Percentiles rank a stretch among this genome's conserved stretches.
These are phyloP conservation scores for Favolaschia claudopus DNA, from an alignment of 768 basidiomycete genomes.

Conservation along the genomic window DNA sequence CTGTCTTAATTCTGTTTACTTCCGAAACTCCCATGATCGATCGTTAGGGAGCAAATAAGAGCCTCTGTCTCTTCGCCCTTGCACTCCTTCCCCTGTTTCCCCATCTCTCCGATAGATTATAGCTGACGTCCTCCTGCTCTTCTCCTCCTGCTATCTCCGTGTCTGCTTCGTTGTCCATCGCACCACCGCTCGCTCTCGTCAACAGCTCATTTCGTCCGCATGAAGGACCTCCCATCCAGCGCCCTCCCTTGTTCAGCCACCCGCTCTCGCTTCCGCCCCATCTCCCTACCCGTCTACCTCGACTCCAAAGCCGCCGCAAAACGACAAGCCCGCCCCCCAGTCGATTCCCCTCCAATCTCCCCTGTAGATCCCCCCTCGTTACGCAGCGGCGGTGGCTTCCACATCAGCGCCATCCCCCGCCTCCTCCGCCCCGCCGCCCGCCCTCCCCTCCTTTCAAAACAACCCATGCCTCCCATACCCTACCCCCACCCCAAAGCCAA, in stretches of 20 bases:
- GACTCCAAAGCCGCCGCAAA: constrained; percentile 13
- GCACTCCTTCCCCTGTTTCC: too few relatives aligned
- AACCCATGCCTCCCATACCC: neutral
- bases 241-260: constrained; percentile 8
- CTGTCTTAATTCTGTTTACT: constrained; percentile 7
- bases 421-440: constrained; percentile 9
- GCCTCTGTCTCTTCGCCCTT: constrained; percentile 1
- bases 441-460: constrained; percentile 7
- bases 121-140: neutral
- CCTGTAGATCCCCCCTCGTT: neutral
- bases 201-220: constrained; percentile 3
- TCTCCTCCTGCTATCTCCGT: neutral
- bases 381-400: constrained; percentile 1
- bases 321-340: neutral
- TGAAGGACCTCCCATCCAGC: constrained; percentile 14
- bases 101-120: neutral
- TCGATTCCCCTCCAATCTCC: neutral
- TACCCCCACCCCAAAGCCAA: constrained; percentile 14
- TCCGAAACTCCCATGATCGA: constrained; percentile 13
- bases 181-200: neutral
- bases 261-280: constrained; percentile 20
- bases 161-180: neutral
- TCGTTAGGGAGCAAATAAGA: constrained; percentile 18
- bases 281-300: constrained; percentile 23
- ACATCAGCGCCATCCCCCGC: constrained; percentile 14